Base-by-base conservation (phyloP, 192 early-diverging fungal genomes). In the Gigaspora rosea region DNA sequence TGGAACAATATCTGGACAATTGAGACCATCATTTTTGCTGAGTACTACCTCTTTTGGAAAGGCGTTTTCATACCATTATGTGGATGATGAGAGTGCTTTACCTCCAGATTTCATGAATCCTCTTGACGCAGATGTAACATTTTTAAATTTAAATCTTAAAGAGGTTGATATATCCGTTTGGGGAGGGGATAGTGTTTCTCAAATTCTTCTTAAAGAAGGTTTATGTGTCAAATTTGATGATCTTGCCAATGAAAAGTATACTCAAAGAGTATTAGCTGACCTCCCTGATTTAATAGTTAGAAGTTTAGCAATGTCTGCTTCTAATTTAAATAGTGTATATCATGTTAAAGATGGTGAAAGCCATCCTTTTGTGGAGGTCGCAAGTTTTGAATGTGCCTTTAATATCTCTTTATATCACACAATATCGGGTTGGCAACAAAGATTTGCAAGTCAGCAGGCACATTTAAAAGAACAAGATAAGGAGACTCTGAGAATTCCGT, bases 71-170 rank as follows among this genome's bases (percentile, higher is more conserved):
- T 91, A 92, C 77, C 90, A 93, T 62, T 78, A 88, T 36, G 83
- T 84, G 8, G 91, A 94, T 72, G 84, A 84, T 48, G 92, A 94
- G 69, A 92, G 92, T 78, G 83, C 85, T 1, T 82, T 94, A 12
- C 82, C 88, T 8, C 62, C 80, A 27, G 83, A 86, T 20, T 82
- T 83, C 20, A 81, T 80, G 15, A 73, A 79, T 16, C 61, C 78
- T 20, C 71, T 76, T 16, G 76, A 84, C 50, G 89, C 90, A 0
- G 90, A 92, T 56, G 83, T 93, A 15, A 90, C 87, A 15, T 88
- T 90, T 76, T 82, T 92, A 47, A 85, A 91, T 22, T 54, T 89
- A 13, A 75, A 63, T 41, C 73, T 92, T 7, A 82, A 87, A 67
- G 84, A 87, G 57, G 68, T 92, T 16, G 85, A 91, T 71, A 68